Evolutionary conservation across 192 early-diverging fungal genomes (phyloP).

Genomic region (Ambispora gerdemannii): DNA sequence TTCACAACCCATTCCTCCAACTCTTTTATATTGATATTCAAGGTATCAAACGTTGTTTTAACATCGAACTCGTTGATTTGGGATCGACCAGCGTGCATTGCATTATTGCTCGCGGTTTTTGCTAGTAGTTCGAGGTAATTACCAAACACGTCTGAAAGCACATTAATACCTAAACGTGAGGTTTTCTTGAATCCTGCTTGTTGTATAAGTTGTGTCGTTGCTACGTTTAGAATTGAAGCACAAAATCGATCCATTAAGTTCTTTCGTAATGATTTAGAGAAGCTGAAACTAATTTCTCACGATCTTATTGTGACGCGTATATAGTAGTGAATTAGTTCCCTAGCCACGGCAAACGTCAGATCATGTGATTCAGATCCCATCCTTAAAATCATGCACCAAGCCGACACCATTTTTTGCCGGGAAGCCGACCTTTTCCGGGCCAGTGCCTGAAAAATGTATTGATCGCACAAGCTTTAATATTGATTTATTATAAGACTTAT

Average conservation of each 20-base stretch:
- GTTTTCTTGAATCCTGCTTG: constrained; percentile 53
- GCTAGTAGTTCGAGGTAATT: constrained; percentile 49
- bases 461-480: too few species aligned
- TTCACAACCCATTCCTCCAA: constrained; percentile 45
- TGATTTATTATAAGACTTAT: too few species aligned
- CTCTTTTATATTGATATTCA: constrained; percentile 38
- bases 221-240: constrained; percentile 46
- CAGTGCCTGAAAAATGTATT: too few species aligned
- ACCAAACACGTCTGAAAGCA: constrained; percentile 50
- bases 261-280: too few species aligned
- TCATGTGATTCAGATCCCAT: too few species aligned
- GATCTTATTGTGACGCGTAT: too few species aligned
- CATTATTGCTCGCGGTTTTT: constrained; percentile 43
- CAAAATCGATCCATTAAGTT: constrained; percentile 36
- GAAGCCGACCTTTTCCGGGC: too few species aligned
- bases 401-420: too few species aligned
- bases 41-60: constrained; percentile 37
- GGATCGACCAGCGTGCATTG: constrained; percentile 47
- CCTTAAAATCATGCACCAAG: too few species aligned
- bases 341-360: too few species aligned
- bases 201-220: constrained; percentile 51
- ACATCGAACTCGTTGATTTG: constrained; percentile 46
- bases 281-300: too few species aligned
- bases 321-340: too few species aligned
- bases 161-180: constrained; percentile 38